Base-by-base conservation (phyloP, 805 yeast genomes). In the Scheffersomyces coipomensis region DNA sequence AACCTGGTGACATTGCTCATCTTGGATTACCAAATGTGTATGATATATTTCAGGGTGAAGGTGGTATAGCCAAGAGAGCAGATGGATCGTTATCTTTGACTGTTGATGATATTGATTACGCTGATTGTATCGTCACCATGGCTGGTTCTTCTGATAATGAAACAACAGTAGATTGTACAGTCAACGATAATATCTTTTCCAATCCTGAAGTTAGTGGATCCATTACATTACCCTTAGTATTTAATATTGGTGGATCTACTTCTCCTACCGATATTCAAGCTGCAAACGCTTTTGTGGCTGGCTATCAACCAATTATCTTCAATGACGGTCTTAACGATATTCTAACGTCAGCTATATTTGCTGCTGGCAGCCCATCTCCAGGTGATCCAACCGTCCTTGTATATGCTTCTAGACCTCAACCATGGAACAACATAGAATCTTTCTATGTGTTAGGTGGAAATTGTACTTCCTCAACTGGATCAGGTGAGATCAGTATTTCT, bases 181-280 rank as follows among this genome's bases (percentile, higher is more conserved):
- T 22, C 10, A 7, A 7, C 9, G 24, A 22, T 22, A 22, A 10
- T 22, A 22, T 22, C 10, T 7, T 22, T 22, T 6, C 6, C 10
- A 22, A 22, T 22, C 24, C 24, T 7, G 10, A 22, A 7, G 24
- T 22, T 22, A 22, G 24, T 10, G 61, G 61, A 21, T 33, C 45
- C 7, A 38, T 47, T 13, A 12, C 33, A 4, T 47, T 58, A 32
- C 55, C 59, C 7, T 32, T 56, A 18, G 29, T 53, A 5, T 58
- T 56, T 38, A 49, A 46, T 33, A 33, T 42, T 26, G 53, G 53
- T 34, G 35, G 42, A 13, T 19, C 30, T 2, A 35, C 40, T 18
- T 53, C 43, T 33, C 25, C 27, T 11, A 33, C 40, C 3, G 24
- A 22, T 22, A 6, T 22, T 22, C 9, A 22, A 10, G 24, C 24